These are phyloP conservation scores for Tulasnella sp. DNA, from an alignment of 768 basidiomycete genomes.

Conservation along the genomic window DNA sequence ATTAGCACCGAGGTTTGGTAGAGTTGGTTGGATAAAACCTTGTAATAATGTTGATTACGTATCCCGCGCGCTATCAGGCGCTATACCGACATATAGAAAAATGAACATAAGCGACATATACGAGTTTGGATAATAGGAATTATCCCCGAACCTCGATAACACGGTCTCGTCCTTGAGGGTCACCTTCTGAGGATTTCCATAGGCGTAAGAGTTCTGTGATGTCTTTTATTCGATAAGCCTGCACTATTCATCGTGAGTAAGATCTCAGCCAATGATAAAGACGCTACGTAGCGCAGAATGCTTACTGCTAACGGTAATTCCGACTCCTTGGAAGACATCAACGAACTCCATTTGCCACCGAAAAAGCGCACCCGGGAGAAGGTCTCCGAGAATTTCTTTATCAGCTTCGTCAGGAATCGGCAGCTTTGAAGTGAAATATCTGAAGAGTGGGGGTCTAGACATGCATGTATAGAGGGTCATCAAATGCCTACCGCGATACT, in stretches of 20 bases:
- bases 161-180: not conserved
- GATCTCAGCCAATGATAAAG: not conserved
- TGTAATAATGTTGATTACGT: not conserved
- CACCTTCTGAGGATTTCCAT: not conserved
- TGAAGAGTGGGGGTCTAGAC: not conserved
- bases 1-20: not conserved
- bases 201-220: not conserved
- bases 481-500: not conserved
- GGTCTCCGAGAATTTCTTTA: no score
- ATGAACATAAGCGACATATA: not conserved
- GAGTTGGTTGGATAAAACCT: not conserved
- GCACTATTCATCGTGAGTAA: not conserved
- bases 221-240: not conserved
- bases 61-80: not conserved
- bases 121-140: no score
- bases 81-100: not conserved
- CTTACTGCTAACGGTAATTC: no score
- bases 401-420: no score
- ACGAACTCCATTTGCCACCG: no score
- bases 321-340: no score
- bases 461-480: not conserved
- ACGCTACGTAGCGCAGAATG: no score
- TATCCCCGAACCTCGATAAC: not conserved
- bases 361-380: no score
- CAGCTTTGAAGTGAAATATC: not conserved